A percentile compares a stretch with the other conserved stretches of the same genome.
These are phyloP conservation scores for Agrocybe praecox DNA, from an alignment of 768 basidiomycete genomes.

Conservation along the genomic window DNA sequence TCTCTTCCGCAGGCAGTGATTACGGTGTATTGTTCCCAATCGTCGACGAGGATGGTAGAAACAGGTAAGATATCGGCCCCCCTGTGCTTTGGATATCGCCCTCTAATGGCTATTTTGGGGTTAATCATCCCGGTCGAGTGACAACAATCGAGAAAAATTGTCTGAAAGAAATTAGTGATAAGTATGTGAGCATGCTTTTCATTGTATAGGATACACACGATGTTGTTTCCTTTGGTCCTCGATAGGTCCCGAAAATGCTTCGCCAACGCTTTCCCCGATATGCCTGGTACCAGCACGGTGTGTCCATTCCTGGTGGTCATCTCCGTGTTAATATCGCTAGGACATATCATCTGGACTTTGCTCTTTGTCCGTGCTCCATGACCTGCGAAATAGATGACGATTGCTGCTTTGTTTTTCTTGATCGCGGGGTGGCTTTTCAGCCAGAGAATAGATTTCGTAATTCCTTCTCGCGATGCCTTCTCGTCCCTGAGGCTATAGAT, in stretches of 20 bases:
- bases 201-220: background rate
- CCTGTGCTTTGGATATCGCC: no score
- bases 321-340: background rate
- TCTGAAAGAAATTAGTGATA: no score
- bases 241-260: background rate
- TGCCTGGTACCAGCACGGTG: background rate
- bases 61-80: no score
- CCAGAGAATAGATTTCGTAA: conserved; percentile 29
- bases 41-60: background rate
- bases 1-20: background rate
- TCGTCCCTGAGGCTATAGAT: conserved; percentile 40
- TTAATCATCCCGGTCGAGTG: no score
- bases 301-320: background rate
- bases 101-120: no score
- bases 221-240: background rate
- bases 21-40: background rate
- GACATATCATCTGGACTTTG: background rate
- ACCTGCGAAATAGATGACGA: conserved; percentile 47
- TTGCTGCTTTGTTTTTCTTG: conserved; percentile 27
- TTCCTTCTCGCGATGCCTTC: conserved; percentile 36
- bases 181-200: no score
- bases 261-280: background rate
- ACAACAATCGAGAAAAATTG: no score
- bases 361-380: conserved; percentile 35
- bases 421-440: conserved; percentile 23